Base-by-base conservation (phyloP, 306 rosid genomes). In the Arachis hypogaea region DNA sequence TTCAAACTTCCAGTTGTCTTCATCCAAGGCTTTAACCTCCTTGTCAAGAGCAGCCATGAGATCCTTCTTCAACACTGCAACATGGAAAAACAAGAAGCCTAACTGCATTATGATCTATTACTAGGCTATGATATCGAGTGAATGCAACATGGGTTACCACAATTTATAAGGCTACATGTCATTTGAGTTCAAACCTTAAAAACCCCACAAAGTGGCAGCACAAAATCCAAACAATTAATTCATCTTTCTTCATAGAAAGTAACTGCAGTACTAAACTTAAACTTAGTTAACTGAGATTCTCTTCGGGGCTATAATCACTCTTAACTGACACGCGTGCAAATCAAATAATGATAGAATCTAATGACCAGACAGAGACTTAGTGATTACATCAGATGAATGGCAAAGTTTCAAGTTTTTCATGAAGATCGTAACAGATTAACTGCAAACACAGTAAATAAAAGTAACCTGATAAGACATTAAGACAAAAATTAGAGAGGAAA, bases 1-100 rank as follows among this genome's bases (percentile, higher is more conserved):
- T 88, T 94, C 98, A 86, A 88, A 91, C 85, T 88, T 94, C 97
- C 97, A 91, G 78, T 33, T 89, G 85, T 91, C 98, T 76, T 89
- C 96, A 84, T 89, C 90, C 74, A 94, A 77, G 51, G 92, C 91
- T 69, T 89, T 91, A 74, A 89, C 96, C 82, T 88, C 96, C 86
- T 88, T 86, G 76, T 86, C 88, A 63, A 94, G 96, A 29, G 94
- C 85, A 55, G 89, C 96, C 96, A 86, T 86, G 43, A 91, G 80
- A 85, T 91, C 90, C 0, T 87, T 74, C 72, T 89, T 94, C 14
- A 94, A 70, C 71, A 81, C 96, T 94, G 86, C 80, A 83, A 67
- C 68, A 59, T 6, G 47, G 45, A 51, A 49, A 79, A 69, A 46
- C 61, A 56, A 55, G 50, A 52, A 67, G 18, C 47, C 40, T 56